Evolutionary conservation across 2,329 filamentous ascomycete species (phyloP), one percentile per base, ranked within the genome.

Genomic region (Xylariomycetidae sp.): DNA sequence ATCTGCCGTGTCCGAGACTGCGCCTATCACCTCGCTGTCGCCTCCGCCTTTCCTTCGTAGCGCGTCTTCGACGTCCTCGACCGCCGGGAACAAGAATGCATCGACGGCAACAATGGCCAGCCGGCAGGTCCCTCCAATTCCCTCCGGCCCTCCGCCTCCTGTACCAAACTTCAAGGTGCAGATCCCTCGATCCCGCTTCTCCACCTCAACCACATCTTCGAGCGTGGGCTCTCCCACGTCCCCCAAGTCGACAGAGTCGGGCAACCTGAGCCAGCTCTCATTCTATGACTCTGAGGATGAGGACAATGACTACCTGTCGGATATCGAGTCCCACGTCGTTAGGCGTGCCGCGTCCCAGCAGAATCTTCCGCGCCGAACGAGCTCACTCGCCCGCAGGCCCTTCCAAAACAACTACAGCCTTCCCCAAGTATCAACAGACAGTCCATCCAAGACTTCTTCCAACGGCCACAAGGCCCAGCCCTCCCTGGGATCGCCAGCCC

Each of bases 41-140:
- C 72, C 73, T 7, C 72, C 73, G 1, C 73, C 74, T 0, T 61
- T 64, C 26, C 64, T 63, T 40, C 64, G 67, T 15, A 56, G 51
- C 4, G 33, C 52, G 19, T 59, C 61, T 0, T n/a, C n/a, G n/a
- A n/a, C n/a, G n/a, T 43, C 54, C 8, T 45, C 44, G 12, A 47
- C 47, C n/a, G 29, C 43, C 18, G 39, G 31, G 5, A 34, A 34
- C 29, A 38, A 34, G 13, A 52, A 47, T 25, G 35, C 25, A 14
- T 50, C 44, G 10, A 35, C 47, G 1, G 26, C 41, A 15, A 39
- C 45, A 16, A 29, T 49, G 25, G 29, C n/a, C 49, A 30, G 37
- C 48, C 20, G 4, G 28, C 18, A 4, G 26, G 6, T 20, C 31
- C 40, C 53, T 12, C 46, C 46, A 4, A 47, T 34, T 2, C 20